Evolutionary conservation across 2,329 filamentous ascomycete species (phyloP).

Genomic region (Stagonosporopsis cucurbitacearum): DNA sequence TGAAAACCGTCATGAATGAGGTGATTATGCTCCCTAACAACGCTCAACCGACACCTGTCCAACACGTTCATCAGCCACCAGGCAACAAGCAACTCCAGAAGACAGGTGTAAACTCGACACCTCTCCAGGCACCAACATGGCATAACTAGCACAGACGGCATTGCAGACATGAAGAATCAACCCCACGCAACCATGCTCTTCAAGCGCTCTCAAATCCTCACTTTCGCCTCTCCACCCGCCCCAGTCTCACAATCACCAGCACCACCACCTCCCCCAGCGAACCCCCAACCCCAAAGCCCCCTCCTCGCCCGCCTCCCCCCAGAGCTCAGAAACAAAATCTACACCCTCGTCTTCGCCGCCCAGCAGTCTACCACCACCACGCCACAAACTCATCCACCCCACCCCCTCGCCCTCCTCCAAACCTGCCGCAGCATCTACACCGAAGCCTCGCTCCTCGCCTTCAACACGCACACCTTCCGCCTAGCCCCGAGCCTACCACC

Average conservation of each 20-base stretch:
- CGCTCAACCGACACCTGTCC: neutral
- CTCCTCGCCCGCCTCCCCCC: slow-evolving; percentile 13
- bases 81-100: neutral
- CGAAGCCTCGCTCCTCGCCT: slow-evolving; percentile 18
- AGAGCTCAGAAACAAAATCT: slow-evolving; percentile 20
- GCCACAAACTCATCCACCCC: neutral
- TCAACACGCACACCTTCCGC: slow-evolving; percentile 9
- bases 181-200: neutral
- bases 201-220: neutral
- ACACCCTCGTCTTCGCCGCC: slow-evolving; percentile 8
- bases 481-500: neutral
- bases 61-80: neutral
- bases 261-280: neutral
- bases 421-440: slow-evolving; percentile 13
- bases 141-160: neutral
- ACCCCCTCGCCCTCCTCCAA: slow-evolving; percentile 19
- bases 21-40: neutral
- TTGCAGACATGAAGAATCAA: no score
- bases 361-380: neutral
- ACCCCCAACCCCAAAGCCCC: slow-evolving; percentile 4
- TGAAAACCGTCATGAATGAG: neutral
- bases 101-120: slow-evolving; percentile 1
- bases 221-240: neutral
- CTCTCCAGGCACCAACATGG: slow-evolving; percentile 1
- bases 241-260: neutral